phyloP scores from a whole-genome alignment of 2,329 filamentous ascomycete species.

The Fusarium citri region DNA sequence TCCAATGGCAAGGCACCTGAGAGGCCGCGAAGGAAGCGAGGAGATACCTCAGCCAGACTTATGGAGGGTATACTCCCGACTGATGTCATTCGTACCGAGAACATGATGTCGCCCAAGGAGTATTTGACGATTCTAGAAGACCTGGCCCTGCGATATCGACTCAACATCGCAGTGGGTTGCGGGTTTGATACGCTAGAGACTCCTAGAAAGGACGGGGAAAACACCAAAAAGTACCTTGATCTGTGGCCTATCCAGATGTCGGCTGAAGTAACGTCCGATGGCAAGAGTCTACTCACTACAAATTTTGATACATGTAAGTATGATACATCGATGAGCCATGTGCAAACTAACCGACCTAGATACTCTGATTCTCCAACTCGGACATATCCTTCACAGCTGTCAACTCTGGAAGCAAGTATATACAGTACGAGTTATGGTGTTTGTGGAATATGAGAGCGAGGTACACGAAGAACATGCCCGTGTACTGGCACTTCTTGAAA shows the following conservation, averaged over 20 bases:
- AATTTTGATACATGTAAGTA: conserved; percentile 89
- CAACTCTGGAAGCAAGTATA: conserved; percentile 82
- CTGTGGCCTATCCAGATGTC: conserved; percentile 96
- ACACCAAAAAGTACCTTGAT: conserved; percentile 83
- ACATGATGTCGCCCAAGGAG: conserved; percentile 74
- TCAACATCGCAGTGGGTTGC: conserved; percentile 87
- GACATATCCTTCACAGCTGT: conserved; percentile 85
- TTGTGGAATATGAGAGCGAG: conserved; percentile 89
- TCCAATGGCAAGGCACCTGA: conserved; percentile 48
- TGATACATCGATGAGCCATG: not conserved
- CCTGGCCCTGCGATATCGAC: conserved; percentile 78
- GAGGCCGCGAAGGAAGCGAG: conserved; percentile 57
- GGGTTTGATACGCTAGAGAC: conserved; percentile 83
- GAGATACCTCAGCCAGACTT: conserved; percentile 66
- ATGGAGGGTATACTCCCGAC: conserved; percentile 73
- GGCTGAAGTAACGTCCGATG: conserved; percentile 78
- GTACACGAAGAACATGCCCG: conserved; percentile 81
- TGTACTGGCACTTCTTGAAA: conserved; percentile 79
- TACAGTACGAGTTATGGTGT: conserved; percentile 80
- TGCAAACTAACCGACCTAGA: conserved; percentile 54
- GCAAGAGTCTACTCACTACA: conserved; percentile 78
- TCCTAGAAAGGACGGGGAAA: conserved; percentile 67
- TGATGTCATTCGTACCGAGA: conserved; percentile 75
- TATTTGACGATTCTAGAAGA: conserved; percentile 90
- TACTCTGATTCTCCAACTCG: conserved; percentile 85